Evolutionary conservation across 2,329 filamentous ascomycete species (phyloP).

Genomic region (Chalaropsis ovoidea): DNA sequence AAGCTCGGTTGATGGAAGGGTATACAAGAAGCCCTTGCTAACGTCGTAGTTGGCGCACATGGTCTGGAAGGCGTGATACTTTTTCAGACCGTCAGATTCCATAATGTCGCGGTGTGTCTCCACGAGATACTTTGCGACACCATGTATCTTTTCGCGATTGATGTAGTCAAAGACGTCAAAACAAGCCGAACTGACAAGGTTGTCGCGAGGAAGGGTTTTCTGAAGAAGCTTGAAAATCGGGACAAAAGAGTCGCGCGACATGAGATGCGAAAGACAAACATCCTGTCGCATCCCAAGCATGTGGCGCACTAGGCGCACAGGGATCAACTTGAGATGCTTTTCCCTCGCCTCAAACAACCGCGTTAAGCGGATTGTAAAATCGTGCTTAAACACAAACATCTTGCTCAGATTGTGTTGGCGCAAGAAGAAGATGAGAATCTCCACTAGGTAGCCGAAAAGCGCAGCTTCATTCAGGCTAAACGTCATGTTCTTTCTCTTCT

Average conservation of each 20-base stretch:
- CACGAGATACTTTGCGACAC: conserved; percentile 72
- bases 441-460: conserved; percentile 83
- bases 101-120: conserved; percentile 73
- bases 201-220: conserved; percentile 81
- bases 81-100: conserved; percentile 68
- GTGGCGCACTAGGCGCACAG: conserved; percentile 86
- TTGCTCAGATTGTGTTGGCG: conserved; percentile 83
- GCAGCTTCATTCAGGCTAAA: conserved; percentile 76
- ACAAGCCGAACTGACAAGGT: conserved; percentile 84
- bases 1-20: conserved; percentile 18
- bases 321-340: conserved; percentile 90
- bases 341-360: conserved; percentile 75
- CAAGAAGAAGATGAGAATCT: conserved; percentile 89
- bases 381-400: conserved; percentile 73
- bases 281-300: conserved; percentile 79
- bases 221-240: conserved; percentile 76
- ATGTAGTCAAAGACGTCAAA: conserved; percentile 90
- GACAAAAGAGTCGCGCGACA: conserved; percentile 68
- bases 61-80: conserved; percentile 51
- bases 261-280: conserved; percentile 79
- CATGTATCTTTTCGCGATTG: conserved; percentile 69
- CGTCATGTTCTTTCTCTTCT: conserved; percentile 56
- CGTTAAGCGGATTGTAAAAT: conserved; percentile 65
- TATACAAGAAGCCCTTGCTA: conserved; percentile 52
- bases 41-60: conserved; percentile 71